These are phyloP conservation scores for Arthrinium phaeospermum DNA, from an alignment of 2,329 filamentous ascomycete species.

Conservation along the genomic window DNA sequence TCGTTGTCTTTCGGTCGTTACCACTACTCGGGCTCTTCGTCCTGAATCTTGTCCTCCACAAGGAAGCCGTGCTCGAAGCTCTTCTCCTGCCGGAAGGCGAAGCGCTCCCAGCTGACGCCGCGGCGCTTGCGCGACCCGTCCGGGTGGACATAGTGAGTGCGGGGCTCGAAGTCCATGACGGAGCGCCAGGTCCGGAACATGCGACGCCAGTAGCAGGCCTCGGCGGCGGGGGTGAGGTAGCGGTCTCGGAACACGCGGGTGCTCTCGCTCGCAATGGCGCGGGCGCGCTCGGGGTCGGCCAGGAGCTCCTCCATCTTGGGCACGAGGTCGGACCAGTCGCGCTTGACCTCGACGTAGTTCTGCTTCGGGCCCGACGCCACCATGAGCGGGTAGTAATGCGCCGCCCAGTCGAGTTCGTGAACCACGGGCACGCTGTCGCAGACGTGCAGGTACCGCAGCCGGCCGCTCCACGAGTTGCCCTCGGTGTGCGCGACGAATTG, in stretches of 20 bases:
- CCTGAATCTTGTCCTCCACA: constrained; percentile 26
- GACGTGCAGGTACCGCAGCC: constrained; percentile 41
- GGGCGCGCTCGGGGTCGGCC: constrained; percentile 48
- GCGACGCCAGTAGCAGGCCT: constrained; percentile 59
- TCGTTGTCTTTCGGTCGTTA: not conserved
- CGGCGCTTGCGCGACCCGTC: constrained; percentile 28
- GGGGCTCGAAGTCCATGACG: constrained; percentile 33
- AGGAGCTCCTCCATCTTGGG: constrained; percentile 47
- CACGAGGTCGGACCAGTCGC: constrained; percentile 47
- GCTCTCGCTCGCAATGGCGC: constrained; percentile 55
- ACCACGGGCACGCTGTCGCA: constrained; percentile 51
- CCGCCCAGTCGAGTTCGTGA: constrained; percentile 53
- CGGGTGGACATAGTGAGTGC: constrained; percentile 26
- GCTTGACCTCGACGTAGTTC: constrained; percentile 54
- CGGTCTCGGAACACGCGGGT: constrained; percentile 54
- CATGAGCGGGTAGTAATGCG: constrained; percentile 54
- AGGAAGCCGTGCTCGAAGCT: constrained; percentile 32
- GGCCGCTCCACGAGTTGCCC: constrained; percentile 39
- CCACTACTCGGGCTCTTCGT: constrained; percentile 20
- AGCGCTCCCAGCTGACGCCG: constrained; percentile 37
- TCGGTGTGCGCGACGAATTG: constrained; percentile 36
- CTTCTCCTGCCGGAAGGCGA: constrained; percentile 31
- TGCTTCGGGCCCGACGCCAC: constrained; percentile 50
- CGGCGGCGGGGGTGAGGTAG: constrained; percentile 59
- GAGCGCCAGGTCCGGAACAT: constrained; percentile 30